Evolutionary conservation across 2,329 filamentous ascomycete species (phyloP), one percentile per base, ranked within the genome.

Genomic region (Helicocarpus griseus): DNA sequence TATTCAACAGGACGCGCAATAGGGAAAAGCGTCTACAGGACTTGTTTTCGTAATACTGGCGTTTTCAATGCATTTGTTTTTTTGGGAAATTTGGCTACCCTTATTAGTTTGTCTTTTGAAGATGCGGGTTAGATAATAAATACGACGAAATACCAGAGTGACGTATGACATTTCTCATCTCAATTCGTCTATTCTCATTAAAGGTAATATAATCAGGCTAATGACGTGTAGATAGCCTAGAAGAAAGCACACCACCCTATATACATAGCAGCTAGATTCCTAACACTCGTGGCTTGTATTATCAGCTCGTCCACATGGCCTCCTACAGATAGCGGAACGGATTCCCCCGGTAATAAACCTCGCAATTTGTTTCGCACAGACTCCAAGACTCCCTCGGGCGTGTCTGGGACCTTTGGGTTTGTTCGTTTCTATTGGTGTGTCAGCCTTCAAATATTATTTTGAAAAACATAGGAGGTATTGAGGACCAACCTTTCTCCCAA

Each of bases 291-390:
- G 31, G 94, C 93, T 72, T 91, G 84, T 65, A 85, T 81, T 60
- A 98, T 93, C 68, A 98, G 70, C 69, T 94, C 89, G 66, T 96
- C 87, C n/a, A 96, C 93, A 73, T 98, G 93, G 0, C 94, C 93
- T 69, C 97, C 93, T 1, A 97, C 89, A 26, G 89, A 89, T 56
- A 99, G 73, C 40, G 93, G 91, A 51, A 98, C 93, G 57, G 83
- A 91, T 73, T 98, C 91, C 2, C 88, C 85, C 3, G 84, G 82
- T 60, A 96, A 73, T 62, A 95, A 74, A 0, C 93, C 93, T 60
- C 82, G 83, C 26, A 98, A 81, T 71, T 97, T 97, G 48, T 84
- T 81, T 63, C 83, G 81, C 58, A 98, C 94, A 60, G 83, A 89
- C 66, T 96, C 89, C 39, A 98, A 78, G 48, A 97, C 93, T 60